A percentile compares a stretch with the other conserved stretches of the same genome.
These are phyloP conservation scores for Pseudotsuga menziesii DNA, from an alignment of 75 land plant genomes.

Conservation along the genomic window DNA sequence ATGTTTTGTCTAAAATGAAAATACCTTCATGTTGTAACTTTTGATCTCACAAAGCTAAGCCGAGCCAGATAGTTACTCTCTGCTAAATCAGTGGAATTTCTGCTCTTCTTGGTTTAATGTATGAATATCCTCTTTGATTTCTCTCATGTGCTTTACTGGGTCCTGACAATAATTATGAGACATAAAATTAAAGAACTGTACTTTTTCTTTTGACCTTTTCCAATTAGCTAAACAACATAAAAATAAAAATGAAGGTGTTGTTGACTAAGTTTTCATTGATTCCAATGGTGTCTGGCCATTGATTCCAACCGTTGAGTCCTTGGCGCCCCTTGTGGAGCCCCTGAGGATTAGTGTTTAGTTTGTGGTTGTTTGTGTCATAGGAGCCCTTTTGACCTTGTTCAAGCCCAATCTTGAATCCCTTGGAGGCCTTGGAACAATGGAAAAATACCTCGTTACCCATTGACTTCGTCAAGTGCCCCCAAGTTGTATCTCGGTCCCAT, in stretches of 20 bases:
- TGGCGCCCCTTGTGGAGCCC: no score
- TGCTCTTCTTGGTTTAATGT: constrained; percentile 38
- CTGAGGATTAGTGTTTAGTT: no score
- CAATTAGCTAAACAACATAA: neutral
- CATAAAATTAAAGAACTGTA: constrained; percentile 5
- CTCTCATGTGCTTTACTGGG: constrained; percentile 34
- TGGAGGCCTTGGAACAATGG: no score
- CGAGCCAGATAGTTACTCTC: constrained; percentile 80
- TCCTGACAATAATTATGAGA: constrained; percentile 39
- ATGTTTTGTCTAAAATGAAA: neutral
- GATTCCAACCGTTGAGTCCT: no score
- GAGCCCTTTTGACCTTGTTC: no score
- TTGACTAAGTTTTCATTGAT: no score
- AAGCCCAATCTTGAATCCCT: no score
- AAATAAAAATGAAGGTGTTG: neutral
- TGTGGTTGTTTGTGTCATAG: no score
- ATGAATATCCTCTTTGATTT: constrained; percentile 10
- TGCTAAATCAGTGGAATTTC: constrained; percentile 63
- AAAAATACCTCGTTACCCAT: no score
- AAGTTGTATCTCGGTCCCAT: no score
- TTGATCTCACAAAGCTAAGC: constrained; percentile 59
- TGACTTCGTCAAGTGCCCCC: no score
- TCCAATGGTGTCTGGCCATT: no score
- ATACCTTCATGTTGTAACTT: constrained; percentile 17
- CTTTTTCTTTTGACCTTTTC: neutral